Evolutionary conservation across 208 protist genomes (phyloP).

Genomic region (Acanthamoeba polyphaga): DNA sequence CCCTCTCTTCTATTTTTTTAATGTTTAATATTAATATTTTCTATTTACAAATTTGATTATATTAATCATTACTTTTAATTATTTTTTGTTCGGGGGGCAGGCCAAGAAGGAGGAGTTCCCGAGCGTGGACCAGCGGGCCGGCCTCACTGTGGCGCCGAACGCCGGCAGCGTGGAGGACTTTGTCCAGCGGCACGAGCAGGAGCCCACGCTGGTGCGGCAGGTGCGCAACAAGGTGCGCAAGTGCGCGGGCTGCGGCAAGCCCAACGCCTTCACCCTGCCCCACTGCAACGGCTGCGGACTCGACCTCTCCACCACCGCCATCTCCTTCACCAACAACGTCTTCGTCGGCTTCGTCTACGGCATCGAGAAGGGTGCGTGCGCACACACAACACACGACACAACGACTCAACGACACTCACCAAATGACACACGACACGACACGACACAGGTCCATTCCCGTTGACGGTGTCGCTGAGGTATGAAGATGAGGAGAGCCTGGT

Average conservation of each 20-base stretch:
- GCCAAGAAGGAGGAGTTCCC: background rate
- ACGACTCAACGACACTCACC: background rate
- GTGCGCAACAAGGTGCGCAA: conserved; percentile 81
- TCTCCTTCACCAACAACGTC: conserved; percentile 88
- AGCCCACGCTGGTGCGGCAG: background rate
- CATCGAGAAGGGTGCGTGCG: conserved; percentile 81
- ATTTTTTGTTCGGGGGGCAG: background rate
- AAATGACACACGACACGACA: too few species aligned
- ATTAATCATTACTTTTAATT: too few species aligned
- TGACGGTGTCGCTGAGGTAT: conserved; percentile 87
- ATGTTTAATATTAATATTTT: too few species aligned
- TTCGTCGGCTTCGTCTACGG: conserved; percentile 89
- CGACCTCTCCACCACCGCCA: conserved; percentile 74
- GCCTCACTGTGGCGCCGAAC: background rate
- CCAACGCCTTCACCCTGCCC: conserved; percentile 87
- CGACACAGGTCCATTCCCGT: conserved; percentile 71
- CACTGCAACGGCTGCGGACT: conserved; percentile 88
- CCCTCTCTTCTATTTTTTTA: background rate
- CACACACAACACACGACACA: background rate
- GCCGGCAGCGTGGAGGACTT: conserved; percentile 53
- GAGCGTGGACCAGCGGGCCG: background rate
- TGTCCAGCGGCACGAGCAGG: conserved; percentile 32
- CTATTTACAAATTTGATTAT: too few species aligned
- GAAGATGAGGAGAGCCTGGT: conserved; percentile 83
- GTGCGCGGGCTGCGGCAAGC: conserved; percentile 88